These are phyloP conservation scores for Aurinia saxatilis DNA, from an alignment of 345 rosid species.

Conservation along the genomic window DNA sequence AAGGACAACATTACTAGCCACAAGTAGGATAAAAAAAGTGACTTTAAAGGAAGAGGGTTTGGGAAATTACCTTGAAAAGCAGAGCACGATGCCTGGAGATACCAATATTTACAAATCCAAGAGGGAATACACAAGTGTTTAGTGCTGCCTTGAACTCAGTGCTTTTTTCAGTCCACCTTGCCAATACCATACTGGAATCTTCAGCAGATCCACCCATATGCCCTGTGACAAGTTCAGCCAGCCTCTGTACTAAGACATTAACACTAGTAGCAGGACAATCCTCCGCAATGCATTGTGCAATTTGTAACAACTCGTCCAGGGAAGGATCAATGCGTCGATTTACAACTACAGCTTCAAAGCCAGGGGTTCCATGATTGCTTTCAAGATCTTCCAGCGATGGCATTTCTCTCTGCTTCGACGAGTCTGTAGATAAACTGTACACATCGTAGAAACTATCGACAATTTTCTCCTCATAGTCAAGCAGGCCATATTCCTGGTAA, in stretches of 20 bases:
- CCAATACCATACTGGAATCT: conserved; percentile 77
- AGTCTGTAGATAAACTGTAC: conserved; percentile 54
- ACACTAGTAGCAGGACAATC: conserved; percentile 66
- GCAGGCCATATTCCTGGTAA: conserved; percentile 79
- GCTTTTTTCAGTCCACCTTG: conserved; percentile 86
- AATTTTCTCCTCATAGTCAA: conserved; percentile 92
- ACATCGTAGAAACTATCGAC: conserved; percentile 96
- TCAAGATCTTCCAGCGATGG: conserved; percentile 87
- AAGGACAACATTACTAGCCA: background rate
- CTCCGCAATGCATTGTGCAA: conserved; percentile 71
- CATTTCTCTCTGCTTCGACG: conserved; percentile 58
- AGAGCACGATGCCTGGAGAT: conserved; percentile 94
- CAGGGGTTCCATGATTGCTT: conserved; percentile 53
- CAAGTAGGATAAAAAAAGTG: background rate
- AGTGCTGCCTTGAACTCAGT: conserved; percentile 70
- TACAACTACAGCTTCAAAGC: conserved; percentile 79
- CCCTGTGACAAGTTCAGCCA: conserved; percentile 90
- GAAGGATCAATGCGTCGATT: conserved; percentile 64
- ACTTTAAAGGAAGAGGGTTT: background rate
- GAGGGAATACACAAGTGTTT: conserved; percentile 72
- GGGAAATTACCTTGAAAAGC: conserved; percentile 80
- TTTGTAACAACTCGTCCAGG: conserved; percentile 73
- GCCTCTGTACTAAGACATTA: conserved; percentile 58
- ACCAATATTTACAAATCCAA: conserved; percentile 85
- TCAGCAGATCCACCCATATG: conserved; percentile 97